Evolutionary conservation across 257 asterid species (phyloP).

Genomic region (Knoxia roxburghii): DNA sequence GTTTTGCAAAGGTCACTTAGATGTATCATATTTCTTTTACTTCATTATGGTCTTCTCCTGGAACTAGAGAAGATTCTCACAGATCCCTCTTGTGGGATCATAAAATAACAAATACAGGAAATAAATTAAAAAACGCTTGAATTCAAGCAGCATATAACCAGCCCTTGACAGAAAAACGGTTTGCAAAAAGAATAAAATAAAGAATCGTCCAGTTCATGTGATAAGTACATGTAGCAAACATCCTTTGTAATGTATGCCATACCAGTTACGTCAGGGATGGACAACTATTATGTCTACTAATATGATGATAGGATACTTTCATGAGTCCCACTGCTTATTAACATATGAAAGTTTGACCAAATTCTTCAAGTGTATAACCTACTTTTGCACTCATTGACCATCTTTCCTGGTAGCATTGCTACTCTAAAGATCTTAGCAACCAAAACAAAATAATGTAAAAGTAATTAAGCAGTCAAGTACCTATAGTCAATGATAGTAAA

Average conservation of each 20-base stretch:
- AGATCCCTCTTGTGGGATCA: constrained; percentile 1
- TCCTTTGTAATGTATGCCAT: neutral
- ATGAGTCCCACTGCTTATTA: neutral
- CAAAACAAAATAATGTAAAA: no score
- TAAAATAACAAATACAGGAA: neutral
- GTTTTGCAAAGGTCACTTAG: neutral
- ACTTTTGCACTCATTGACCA: neutral
- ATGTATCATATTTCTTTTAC: neutral
- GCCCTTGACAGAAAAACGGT: neutral
- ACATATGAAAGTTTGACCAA: neutral
- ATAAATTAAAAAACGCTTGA: neutral
- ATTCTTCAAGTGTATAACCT: neutral
- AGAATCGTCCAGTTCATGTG: neutral
- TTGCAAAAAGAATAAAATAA: neutral
- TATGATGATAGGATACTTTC: neutral
- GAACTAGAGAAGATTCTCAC: neutral
- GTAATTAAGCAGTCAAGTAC: no score
- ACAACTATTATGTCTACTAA: neutral
- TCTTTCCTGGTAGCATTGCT: neutral
- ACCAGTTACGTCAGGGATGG: constrained; percentile 2
- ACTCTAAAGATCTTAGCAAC: no score
- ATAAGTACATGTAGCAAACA: neutral
- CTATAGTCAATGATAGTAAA: neutral
- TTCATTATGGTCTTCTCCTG: neutral
- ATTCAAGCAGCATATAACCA: neutral